A percentile compares a stretch with the other conserved stretches of the same genome.
Conservation (phyloP, 768 basidiomycete species). For the Pulveroboletus sp. region DNA sequence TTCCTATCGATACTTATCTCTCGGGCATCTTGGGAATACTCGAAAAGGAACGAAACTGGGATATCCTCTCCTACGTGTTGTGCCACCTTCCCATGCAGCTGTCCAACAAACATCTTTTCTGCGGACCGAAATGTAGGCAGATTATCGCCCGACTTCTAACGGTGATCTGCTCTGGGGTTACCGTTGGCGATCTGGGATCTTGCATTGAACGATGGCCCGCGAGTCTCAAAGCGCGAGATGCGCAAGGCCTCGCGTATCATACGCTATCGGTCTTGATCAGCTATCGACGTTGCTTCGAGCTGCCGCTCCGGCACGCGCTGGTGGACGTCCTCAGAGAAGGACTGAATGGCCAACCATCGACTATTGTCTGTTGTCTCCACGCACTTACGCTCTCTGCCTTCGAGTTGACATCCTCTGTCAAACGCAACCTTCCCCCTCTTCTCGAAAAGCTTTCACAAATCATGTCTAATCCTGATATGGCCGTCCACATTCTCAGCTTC, state of each 20-base stretch:
- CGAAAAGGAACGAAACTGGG: constrained; percentile 81
- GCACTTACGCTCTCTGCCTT: constrained; percentile 84
- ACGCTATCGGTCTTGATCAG: constrained; percentile 84
- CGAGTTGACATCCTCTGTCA: constrained; percentile 80
- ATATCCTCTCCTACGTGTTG: constrained; percentile 85
- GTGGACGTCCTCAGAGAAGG: constrained; percentile 71
- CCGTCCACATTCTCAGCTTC: constrained; percentile 94
- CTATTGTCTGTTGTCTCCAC: constrained; percentile 86
- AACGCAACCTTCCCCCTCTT: constrained; percentile 72
- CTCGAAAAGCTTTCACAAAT: constrained; percentile 87
- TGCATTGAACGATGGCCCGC: constrained; percentile 56
- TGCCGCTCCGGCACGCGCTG: constrained; percentile 59
- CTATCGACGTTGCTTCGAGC: constrained; percentile 76
- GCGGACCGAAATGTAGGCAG: constrained; percentile 74
- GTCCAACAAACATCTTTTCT: constrained; percentile 94
- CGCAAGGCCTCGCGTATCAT: constrained; percentile 84
- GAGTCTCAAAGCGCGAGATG: constrained; percentile 69
- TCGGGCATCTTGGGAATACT: constrained; percentile 58
- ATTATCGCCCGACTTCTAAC: constrained; percentile 60
- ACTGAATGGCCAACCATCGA: constrained; percentile 63
- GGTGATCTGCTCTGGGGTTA: constrained; percentile 64
- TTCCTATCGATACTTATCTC: constrained; percentile 78
- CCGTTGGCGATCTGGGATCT: constrained; percentile 52
- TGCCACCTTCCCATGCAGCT: constrained; percentile 90
- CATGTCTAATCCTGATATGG: constrained; percentile 90